These are phyloP conservation scores for Marasmius fiardii DNA, from an alignment of 1,284 basidiomycete genomes.

Conservation along the genomic window DNA sequence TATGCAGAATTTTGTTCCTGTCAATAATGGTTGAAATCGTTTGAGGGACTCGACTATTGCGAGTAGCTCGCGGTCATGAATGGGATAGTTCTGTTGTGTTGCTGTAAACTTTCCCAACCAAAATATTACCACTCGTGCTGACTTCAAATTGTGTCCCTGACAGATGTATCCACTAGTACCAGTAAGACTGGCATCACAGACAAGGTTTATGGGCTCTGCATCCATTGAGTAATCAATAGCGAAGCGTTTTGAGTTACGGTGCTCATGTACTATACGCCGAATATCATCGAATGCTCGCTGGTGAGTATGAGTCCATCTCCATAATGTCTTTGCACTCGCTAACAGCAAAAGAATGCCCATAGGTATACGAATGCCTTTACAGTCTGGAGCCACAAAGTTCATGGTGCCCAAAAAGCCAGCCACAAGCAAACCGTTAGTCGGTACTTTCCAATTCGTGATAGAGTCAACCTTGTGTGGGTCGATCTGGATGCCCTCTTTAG, in stretches of 20 bases:
- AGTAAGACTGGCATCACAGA: neutral
- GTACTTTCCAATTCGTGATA: constrained; percentile 15
- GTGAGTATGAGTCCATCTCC: neutral
- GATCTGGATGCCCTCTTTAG: constrained; percentile 20
- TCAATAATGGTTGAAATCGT: neutral
- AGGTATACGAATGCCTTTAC: neutral
- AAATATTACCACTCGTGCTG: too few relatives aligned
- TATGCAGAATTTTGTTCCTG: neutral
- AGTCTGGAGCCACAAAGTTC: too few relatives aligned
- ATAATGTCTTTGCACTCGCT: neutral
- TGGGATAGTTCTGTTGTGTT: neutral
- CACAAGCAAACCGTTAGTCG: too few relatives aligned
- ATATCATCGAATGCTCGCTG: neutral
- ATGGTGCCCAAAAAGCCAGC: too few relatives aligned
- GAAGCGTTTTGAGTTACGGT: neutral
- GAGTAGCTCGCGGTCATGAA: neutral
- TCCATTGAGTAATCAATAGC: neutral
- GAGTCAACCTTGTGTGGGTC: constrained; percentile 22
- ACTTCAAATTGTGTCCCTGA: too few relatives aligned
- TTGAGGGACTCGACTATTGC: neutral
- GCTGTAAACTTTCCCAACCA: neutral
- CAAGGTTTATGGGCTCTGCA: neutral
- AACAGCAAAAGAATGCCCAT: neutral
- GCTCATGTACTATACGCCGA: neutral
- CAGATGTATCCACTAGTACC: neutral